Conservation (phyloP, 2,329 filamentous ascomycete genomes). For the Talaromyces sp. region DNA sequence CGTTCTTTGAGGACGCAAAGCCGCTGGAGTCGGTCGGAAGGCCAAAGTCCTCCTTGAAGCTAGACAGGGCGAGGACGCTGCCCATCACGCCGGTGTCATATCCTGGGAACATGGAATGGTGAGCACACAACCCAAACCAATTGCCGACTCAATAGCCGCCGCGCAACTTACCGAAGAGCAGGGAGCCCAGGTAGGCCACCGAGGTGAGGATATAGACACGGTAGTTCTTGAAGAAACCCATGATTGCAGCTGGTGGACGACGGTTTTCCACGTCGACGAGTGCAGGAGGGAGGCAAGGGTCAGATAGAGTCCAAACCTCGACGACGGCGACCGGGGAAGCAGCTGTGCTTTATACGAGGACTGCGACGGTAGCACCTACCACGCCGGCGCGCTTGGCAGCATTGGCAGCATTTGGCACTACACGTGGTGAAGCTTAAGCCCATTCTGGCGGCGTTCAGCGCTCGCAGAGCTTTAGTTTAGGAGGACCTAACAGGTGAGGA, state of each 20-base stretch:
- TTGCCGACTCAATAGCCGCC: neutral
- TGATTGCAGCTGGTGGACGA: conserved; percentile 9
- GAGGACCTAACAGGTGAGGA: neutral
- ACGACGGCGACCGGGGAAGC: neutral
- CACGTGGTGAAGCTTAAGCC: neutral
- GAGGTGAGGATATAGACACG: conserved; percentile 40
- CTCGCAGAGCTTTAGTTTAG: neutral
- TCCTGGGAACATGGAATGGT: conserved; percentile 19
- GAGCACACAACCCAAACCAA: neutral
- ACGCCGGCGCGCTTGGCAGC: no score
- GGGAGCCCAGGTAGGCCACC: conserved; percentile 39
- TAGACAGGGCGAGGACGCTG: conserved; percentile 32
- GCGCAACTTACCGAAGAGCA: conserved; percentile 35
- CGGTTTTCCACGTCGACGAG: neutral
- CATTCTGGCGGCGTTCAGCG: neutral
- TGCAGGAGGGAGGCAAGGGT: neutral
- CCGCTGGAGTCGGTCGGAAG: conserved; percentile 26
- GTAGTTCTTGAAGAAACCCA: conserved; percentile 36
- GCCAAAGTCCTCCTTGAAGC: conserved; percentile 38
- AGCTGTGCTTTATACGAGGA: neutral
- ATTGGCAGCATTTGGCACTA: neutral
- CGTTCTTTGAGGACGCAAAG: conserved; percentile 27
- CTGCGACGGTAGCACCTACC: no score
- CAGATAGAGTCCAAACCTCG: neutral
- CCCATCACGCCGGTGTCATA: conserved; percentile 42